Conservation (phyloP, 1,284 basidiomycete genomes). For the Farysia itapuensis region DNA sequence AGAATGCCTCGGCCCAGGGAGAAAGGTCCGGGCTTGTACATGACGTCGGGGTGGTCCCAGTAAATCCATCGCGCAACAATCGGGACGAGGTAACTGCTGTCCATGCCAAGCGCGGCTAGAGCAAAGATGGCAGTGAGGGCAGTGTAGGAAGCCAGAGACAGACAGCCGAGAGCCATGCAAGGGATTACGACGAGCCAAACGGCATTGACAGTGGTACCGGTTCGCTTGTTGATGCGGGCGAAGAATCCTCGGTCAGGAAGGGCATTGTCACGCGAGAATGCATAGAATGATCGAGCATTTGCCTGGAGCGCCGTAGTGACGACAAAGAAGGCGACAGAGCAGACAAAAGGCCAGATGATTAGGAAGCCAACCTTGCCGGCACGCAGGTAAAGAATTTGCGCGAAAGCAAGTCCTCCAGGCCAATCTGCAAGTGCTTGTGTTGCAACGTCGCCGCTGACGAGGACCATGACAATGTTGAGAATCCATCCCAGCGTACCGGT, state of each 20-base stretch:
- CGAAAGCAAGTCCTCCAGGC: slow-evolving; percentile 57
- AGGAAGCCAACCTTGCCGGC: slow-evolving; percentile 68
- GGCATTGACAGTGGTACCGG: slow-evolving; percentile 75
- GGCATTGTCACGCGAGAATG: slow-evolving; percentile 81
- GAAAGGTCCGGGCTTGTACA: slow-evolving; percentile 84
- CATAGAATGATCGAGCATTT: slow-evolving; percentile 81
- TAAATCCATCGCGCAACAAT: slow-evolving; percentile 68
- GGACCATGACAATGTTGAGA: slow-evolving; percentile 67
- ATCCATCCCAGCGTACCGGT: slow-evolving; percentile 55
- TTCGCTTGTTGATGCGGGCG: slow-evolving; percentile 67
- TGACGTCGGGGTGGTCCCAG: slow-evolving; percentile 76
- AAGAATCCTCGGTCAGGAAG: slow-evolving; percentile 81
- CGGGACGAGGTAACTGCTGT: slow-evolving; percentile 66
- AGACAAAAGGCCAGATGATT: slow-evolving; percentile 62
- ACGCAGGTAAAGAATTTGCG: slow-evolving; percentile 51
- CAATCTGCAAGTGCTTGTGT: slow-evolving; percentile 27
- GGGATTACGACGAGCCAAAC: slow-evolving; percentile 75
- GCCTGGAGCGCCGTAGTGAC: slow-evolving; percentile 73
- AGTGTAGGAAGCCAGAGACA: slow-evolving; percentile 48
- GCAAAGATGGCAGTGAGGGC: slow-evolving; percentile 57
- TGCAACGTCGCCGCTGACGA: slow-evolving; percentile 67
- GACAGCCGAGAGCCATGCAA: slow-evolving; percentile 49
- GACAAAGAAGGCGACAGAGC: slow-evolving; percentile 59
- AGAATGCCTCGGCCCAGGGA: slow-evolving; percentile 75
- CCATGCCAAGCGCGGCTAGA: slow-evolving; percentile 73